Conservation (phyloP, 768 basidiomycete genomes). For the Mycena epipterygia region DNA sequence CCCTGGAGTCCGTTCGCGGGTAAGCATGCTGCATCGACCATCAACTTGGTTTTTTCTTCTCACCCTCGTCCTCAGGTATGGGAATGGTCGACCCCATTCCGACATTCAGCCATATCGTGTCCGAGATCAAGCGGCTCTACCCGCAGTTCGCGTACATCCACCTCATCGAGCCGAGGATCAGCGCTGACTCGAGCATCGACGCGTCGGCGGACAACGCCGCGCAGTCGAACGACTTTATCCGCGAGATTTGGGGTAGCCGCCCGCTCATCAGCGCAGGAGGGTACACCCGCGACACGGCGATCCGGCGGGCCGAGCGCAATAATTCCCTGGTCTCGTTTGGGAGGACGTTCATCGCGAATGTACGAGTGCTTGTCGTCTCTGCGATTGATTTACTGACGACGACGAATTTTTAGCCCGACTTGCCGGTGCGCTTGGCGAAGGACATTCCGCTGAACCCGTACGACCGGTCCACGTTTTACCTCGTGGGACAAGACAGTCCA, state of each 20-base stretch:
- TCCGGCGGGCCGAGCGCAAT: neutral
- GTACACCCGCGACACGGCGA: neutral
- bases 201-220: conserved; percentile 15
- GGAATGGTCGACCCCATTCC: conserved; percentile 46
- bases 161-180: conserved; percentile 44
- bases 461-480: conserved; percentile 47
- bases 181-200: conserved; percentile 33
- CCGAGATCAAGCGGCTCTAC: conserved; percentile 39
- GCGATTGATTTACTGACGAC: neutral
- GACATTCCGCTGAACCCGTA: conserved; percentile 45
- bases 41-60: conserved; percentile 39
- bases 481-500: conserved; percentile 30
- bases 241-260: conserved; percentile 45
- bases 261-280: neutral
- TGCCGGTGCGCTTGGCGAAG: conserved; percentile 42
- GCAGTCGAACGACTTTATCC: conserved; percentile 46
- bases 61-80: conserved; percentile 44
- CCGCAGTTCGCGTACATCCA: conserved; percentile 56
- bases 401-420: conserved; percentile 43
- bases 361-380: neutral
- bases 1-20: conserved; percentile 53
- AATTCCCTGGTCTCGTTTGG: neutral
- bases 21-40: conserved; percentile 26
- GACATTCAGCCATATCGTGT: conserved; percentile 46
- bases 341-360: neutral